phyloP scores from a whole-genome alignment of 495 filamentous ascomycete genomes.

The Haplographium delicatum region DNA sequence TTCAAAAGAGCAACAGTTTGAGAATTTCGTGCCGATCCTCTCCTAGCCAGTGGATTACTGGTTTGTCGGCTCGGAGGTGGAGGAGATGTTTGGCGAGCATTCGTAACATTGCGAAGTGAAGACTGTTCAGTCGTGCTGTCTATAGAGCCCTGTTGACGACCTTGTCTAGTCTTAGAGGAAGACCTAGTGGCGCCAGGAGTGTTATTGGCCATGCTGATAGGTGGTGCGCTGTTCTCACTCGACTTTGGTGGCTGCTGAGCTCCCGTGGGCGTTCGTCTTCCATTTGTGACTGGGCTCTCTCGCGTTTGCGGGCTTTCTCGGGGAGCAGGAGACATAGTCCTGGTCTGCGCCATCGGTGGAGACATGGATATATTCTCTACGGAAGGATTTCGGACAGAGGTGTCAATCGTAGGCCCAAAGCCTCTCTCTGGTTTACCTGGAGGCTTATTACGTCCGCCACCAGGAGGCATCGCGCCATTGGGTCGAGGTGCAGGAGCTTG shows the following conservation, averaged over 20 bases:
- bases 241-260: conserved; percentile 23
- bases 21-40: conserved; percentile 48
- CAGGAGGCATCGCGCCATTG: conserved; percentile 34
- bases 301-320: conserved; percentile 12
- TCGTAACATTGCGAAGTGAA: conserved; percentile 33
- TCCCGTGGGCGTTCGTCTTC: conserved; percentile 56
- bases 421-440: conserved; percentile 32
- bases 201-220: conserved; percentile 11
- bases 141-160: conserved; percentile 42
- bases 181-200: conserved; percentile 7
- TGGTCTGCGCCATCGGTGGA: conserved; percentile 9
- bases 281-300: conserved; percentile 41
- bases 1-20: conserved; percentile 62
- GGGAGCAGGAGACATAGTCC: conserved; percentile 20
- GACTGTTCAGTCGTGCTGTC: conserved; percentile 43
- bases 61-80: conserved; percentile 45
- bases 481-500: conserved; percentile 73
- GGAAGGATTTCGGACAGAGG: conserved; percentile 23
- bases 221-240: conserved; percentile 29
- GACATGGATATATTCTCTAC: conserved; percentile 14
- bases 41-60: conserved; percentile 43
- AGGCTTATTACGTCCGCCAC: conserved; percentile 21
- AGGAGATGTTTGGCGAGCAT: conserved; percentile 42
- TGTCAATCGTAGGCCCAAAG: conserved; percentile 48
- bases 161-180: conserved; percentile 28